Evolutionary conservation across 1,139 yeast genomes (phyloP).

Genomic region (Hansenula sp.): DNA sequence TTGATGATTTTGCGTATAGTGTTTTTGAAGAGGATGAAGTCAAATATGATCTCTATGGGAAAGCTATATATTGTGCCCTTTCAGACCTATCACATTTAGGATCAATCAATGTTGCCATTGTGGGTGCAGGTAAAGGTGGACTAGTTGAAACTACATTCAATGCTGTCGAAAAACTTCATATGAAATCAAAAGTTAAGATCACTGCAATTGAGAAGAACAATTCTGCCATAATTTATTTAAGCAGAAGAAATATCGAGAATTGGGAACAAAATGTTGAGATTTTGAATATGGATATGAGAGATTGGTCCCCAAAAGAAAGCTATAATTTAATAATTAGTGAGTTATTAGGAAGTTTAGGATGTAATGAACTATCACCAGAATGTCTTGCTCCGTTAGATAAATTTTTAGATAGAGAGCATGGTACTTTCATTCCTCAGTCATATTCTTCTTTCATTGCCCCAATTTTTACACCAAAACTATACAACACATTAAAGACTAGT

Average conservation of each 20-base stretch:
- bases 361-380: slow-evolving; percentile 87
- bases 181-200: slow-evolving; percentile 29
- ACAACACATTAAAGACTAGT: slow-evolving; percentile 26
- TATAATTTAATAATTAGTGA: slow-evolving; percentile 71
- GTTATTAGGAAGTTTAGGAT: slow-evolving; percentile 84
- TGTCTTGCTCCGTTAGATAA: slow-evolving; percentile 40
- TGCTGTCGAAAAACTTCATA: slow-evolving; percentile 33
- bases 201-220: slow-evolving; percentile 71
- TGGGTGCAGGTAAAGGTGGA: slow-evolving; percentile 90
- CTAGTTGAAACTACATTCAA: slow-evolving; percentile 50
- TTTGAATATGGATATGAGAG: slow-evolving; percentile 53
- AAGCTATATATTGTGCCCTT: slow-evolving; percentile 61
- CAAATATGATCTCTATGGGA: slow-evolving; percentile 64
- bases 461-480: slow-evolving; percentile 49
- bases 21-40: slow-evolving; percentile 64
- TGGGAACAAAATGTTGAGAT: slow-evolving; percentile 50
- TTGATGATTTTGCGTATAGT: slow-evolving; percentile 57
- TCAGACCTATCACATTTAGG: slow-evolving; percentile 25
- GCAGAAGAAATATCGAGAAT: slow-evolving; percentile 32
- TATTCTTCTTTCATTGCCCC: slow-evolving; percentile 65
- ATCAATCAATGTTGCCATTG: slow-evolving; percentile 44
- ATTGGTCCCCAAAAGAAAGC: slow-evolving; percentile 33
- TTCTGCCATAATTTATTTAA: slow-evolving; percentile 48
- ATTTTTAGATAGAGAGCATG: slow-evolving; percentile 17
- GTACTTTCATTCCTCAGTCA: slow-evolving; percentile 57